A percentile compares a stretch with the other conserved stretches of the same genome.
Evolutionary conservation across 2,329 filamentous ascomycete species (phyloP).

Genomic region (Sphaerostilbella broomeana): DNA sequence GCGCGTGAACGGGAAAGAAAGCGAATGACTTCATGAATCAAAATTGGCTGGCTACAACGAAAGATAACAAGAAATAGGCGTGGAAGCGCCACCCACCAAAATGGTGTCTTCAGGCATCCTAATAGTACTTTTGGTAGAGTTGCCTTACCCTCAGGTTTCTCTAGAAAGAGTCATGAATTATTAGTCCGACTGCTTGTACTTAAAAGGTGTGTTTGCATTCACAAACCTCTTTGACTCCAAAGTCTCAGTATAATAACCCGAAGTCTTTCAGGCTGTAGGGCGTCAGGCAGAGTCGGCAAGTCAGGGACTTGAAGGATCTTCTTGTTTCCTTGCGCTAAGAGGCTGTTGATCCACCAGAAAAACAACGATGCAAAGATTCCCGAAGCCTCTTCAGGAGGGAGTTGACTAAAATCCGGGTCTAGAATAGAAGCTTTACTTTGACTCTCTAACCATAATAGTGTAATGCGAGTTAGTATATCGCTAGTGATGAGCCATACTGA

Average conservation of each 20-base stretch:
- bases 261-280: background rate
- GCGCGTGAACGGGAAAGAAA: constrained; percentile 26
- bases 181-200: too few relatives aligned
- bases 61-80: constrained; percentile 34
- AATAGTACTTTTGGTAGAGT: constrained; percentile 8
- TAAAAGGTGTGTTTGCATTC: background rate
- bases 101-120: constrained; percentile 11
- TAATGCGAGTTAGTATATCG: background rate
- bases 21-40: constrained; percentile 33
- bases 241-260: background rate
- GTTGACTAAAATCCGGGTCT: background rate
- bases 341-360: constrained; percentile 12
- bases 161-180: background rate
- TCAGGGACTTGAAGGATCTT: constrained; percentile 5
- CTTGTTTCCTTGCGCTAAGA: constrained; percentile 6
- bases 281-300: constrained; percentile 1
- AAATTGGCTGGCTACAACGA: constrained; percentile 33
- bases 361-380: constrained; percentile 2
- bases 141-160: constrained; percentile 1
- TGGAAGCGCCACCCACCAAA: constrained; percentile 27
- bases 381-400: constrained; percentile 6
- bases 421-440: constrained; percentile 6
- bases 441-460: constrained; percentile 1
- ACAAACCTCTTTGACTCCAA: constrained; percentile 3
- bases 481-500: background rate